phyloP scores from a whole-genome alignment of 176 grass and related monocot genomes.

The Carex cristatella region DNA sequence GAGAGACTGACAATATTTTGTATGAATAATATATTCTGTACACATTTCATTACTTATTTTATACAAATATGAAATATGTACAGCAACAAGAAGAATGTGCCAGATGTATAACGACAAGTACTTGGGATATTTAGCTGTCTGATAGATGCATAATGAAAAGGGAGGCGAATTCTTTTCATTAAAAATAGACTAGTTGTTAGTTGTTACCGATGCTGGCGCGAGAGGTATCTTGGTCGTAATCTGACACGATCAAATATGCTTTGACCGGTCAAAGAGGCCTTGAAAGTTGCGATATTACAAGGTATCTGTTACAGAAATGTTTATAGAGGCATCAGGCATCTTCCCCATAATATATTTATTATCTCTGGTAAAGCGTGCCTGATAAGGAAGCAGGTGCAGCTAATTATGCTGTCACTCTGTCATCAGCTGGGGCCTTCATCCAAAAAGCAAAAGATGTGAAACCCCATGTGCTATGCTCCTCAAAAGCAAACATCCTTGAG shows the following conservation, averaged over 20 bases:
- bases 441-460: neutral
- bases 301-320: neutral
- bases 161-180: neutral
- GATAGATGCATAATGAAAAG: neutral
- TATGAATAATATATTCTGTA: neutral
- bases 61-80: neutral
- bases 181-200: neutral
- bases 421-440: constrained; percentile 2
- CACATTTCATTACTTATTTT: neutral
- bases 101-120: constrained; percentile 8
- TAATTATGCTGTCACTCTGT: constrained; percentile 12
- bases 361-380: constrained; percentile 19
- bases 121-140: neutral
- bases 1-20: neutral
- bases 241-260: neutral
- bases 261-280: constrained; percentile 8
- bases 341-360: constrained; percentile 11
- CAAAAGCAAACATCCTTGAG: neutral
- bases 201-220: neutral
- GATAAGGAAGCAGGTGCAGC: constrained; percentile 4
- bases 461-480: constrained; percentile 20
- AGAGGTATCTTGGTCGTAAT: neutral
- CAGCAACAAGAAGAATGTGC: constrained; percentile 7
- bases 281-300: neutral
- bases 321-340: neutral